Base-by-base conservation (phyloP, 2,329 filamentous ascomycete species). In the Hypoxylon sp. region DNA sequence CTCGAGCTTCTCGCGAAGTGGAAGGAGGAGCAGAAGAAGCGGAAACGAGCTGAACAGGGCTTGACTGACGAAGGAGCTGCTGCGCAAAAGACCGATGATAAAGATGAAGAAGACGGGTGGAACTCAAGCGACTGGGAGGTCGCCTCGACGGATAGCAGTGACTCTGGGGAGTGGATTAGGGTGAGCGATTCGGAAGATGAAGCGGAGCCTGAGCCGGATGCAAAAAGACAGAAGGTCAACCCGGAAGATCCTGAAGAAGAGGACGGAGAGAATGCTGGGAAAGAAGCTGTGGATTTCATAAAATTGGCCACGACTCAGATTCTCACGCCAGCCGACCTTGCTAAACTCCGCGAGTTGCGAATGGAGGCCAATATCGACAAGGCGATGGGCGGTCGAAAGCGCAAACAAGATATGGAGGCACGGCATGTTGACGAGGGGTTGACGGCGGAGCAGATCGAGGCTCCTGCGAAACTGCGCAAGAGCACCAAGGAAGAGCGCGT, bases 251-350 rank as follows among this genome's bases (percentile, higher is more conserved):
- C 75, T 6, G 73, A 74, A 4, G 75, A 78, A 5, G 78, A 79
- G 45, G 81, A 81, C 7, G 79, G 84, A 63, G 79, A 83, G 46
- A 80, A 82, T 40, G 77, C 77, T 11, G 76, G 76, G n/a, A 78
- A 78, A 26, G 77, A 80, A 4, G 70, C 75, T 3, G 80, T 81
- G n/a, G 80, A 78, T 11, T 85, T 89, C 70, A 89, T 90, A 11
- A 93, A 89, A 73, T 87, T 97, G 44, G 94, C 94, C n/a, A 97
- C 93, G 0, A 97, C 93, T 1, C 91, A 92, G 50, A 96, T 99
- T 70, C 89, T 99, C 66, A 99, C 96, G 0, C 96, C 96, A 0
- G 96, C 96, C 11, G 96, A 99, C 79, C 86, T 98, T n/a, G 90
- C 92, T 71, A 98, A 98, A 78, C 89, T 99, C 18, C 89, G 93